Evolutionary conservation across 2,329 filamentous ascomycete species (phyloP), one percentile per base, ranked within the genome.

Genomic region (Ceratocystis variospora): DNA sequence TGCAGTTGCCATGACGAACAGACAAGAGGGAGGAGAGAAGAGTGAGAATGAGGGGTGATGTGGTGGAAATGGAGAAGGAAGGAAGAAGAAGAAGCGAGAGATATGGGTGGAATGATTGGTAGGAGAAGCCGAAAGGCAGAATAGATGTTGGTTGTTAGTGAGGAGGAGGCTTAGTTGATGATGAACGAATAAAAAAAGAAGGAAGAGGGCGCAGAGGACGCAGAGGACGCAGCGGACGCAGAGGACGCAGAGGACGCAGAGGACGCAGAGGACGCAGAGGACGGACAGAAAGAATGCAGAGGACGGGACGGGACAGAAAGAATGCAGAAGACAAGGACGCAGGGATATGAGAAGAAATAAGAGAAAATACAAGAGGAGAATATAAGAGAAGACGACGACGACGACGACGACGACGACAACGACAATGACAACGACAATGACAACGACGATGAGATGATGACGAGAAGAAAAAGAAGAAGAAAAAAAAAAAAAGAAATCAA

Each of bases 1-100:
- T 2, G 76, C 76, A 53, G 77, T 73, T 77, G 79, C 80, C 68
- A 12, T 61, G 6, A 19, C 10, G 2, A 12, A 1, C 1, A 7
- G 46, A 17, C 8, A 8, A 50, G 17, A 22, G 22, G n/a, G n/a
- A n/a, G n/a, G 46, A 22, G 46, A 22, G 17, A 7, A 31, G 5
- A 59, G 28, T 10, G 19, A 28, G 0, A 22, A 28, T 53, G 0
- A 3, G n/a, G n/a, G n/a, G n/a, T n/a, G 48, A 7, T 15, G 8
- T 22, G 46, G 8, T 53, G 7, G 25, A 53, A 28, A 53, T 25
- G 8, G 48, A 8, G 25, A 25, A 53, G 5, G 8, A 15, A 53
- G 8, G 25, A 50, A 50, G 22, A 50, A 19, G 22, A 53, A 2
- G 4, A 53, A 19, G 15, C 19, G 19, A 8, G 2, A 53, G 7